These are phyloP conservation scores for Cladorrhinum samala DNA, from an alignment of 495 filamentous ascomycete species.

Conservation along the genomic window DNA sequence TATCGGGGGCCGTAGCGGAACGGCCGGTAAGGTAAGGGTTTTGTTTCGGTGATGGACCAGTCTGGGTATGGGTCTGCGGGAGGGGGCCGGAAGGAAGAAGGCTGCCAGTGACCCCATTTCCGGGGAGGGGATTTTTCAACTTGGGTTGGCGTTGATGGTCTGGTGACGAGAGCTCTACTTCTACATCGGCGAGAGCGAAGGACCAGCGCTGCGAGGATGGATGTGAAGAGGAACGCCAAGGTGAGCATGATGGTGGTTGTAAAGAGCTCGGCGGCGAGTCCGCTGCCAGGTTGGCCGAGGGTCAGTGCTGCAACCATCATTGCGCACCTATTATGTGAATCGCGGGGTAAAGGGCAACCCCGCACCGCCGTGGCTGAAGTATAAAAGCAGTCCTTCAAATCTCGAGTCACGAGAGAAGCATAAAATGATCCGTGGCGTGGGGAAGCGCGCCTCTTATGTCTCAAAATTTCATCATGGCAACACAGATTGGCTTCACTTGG, in stretches of 20 bases:
- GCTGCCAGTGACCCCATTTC: constrained; percentile 55
- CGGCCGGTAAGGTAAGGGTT: constrained; percentile 77
- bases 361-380: too few species aligned
- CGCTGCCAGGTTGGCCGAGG: neutral
- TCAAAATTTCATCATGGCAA: too few species aligned
- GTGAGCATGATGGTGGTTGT: neutral
- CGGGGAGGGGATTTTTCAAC: constrained; percentile 4
- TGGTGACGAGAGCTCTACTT: neutral
- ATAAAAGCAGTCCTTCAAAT: too few species aligned
- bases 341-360: too few species aligned
- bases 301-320: neutral
- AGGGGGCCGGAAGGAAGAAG: constrained; percentile 63
- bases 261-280: neutral
- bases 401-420: neutral
- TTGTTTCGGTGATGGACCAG: constrained; percentile 66
- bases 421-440: neutral
- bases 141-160: neutral
- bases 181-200: neutral
- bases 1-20: constrained; percentile 71
- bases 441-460: too few species aligned
- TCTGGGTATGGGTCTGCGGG: constrained; percentile 58
- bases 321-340: too few species aligned
- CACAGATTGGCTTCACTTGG: too few species aligned
- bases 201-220: neutral
- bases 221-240: neutral